Evolutionary conservation across 345 rosid species (phyloP).

Genomic region (Garcia nutans): DNA sequence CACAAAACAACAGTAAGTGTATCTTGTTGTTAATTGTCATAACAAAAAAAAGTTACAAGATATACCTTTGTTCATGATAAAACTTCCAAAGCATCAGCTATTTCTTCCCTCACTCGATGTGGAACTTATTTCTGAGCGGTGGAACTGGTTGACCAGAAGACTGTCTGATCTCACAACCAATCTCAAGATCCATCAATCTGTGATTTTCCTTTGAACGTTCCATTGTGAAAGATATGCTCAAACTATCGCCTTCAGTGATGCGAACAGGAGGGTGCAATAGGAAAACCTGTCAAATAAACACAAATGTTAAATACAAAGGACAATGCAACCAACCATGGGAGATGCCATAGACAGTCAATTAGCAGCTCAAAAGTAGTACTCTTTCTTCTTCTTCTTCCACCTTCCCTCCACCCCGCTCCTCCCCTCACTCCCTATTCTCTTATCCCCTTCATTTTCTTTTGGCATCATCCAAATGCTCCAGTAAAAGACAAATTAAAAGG

Average conservation of each 20-base stretch:
- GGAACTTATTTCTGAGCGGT: slow-evolving; percentile 55
- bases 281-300: slow-evolving; percentile 59
- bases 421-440: background rate
- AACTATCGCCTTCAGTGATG: slow-evolving; percentile 53
- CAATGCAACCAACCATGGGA: background rate
- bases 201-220: slow-evolving; percentile 83
- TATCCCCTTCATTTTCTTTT: too few species aligned
- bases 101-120: slow-evolving; percentile 58
- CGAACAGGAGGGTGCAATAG: slow-evolving; percentile 50
- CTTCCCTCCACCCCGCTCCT: too few species aligned
- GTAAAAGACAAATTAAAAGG: too few species aligned
- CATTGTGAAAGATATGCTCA: slow-evolving; percentile 69
- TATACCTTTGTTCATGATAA: slow-evolving; percentile 4
- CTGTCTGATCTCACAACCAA: slow-evolving; percentile 55
- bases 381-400: too few species aligned
- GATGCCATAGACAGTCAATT: too few species aligned
- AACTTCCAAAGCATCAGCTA: slow-evolving; percentile 1
- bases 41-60: background rate
- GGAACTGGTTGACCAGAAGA: slow-evolving; percentile 51
- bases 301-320: background rate
- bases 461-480: too few species aligned
- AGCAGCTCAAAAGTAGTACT: too few species aligned
- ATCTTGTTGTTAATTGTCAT: background rate
- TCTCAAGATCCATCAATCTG: slow-evolving; percentile 80
- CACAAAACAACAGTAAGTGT: background rate